Base-by-base conservation (phyloP, 768 basidiomycete species). In the Leccinum barrowsii region DNA sequence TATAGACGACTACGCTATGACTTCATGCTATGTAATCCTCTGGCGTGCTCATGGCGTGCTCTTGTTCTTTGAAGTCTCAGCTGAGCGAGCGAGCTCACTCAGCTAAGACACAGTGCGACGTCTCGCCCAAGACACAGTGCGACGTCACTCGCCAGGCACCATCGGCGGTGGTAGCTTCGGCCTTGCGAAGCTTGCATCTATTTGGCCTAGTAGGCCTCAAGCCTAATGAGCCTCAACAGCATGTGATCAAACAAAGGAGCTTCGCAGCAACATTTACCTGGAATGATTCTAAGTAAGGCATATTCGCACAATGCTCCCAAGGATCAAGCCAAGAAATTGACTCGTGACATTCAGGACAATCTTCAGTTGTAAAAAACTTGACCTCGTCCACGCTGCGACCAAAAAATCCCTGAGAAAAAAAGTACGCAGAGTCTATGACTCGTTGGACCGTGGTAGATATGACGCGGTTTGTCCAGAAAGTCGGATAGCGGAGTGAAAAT, bases 261-360 rank as follows among this genome's bases (percentile, higher is more conserved):
- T n/a, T 42, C 5, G 21, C 40, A 21, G 1, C 11, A 44, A 28
- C 4, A 19, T 5, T 55, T 50, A 70, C 59, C 51, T 59, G 2
- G 7, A 1, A 11, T 3, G 35, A 11, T 6, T 13, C 17, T 2
- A 1, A 1, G 8, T 35, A 35, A 48, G 55, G 17, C 3, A 63
- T n/a, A 5, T 58, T 61, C 1, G 68, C 60, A 63, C 77, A 79
- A 26, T 70, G 70, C 54, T 67, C 54, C 75, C 74, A 75, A 21
- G 77, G 75, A 17, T 64, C 71, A 42, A 79, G 74, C 76, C 77
- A 78, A 32, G 75, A 74, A 22, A 73, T 64, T 2, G 74, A 74
- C 37, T 64, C 63, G 35, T 51, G 8, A 42, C 40, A 42, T 42
- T n/a, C 40, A 42, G 4, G 7, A 58, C 75, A 71, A 59, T 79